Conservation (phyloP, 148 eudicot genomes). For the Dysphania ambrosioides region DNA sequence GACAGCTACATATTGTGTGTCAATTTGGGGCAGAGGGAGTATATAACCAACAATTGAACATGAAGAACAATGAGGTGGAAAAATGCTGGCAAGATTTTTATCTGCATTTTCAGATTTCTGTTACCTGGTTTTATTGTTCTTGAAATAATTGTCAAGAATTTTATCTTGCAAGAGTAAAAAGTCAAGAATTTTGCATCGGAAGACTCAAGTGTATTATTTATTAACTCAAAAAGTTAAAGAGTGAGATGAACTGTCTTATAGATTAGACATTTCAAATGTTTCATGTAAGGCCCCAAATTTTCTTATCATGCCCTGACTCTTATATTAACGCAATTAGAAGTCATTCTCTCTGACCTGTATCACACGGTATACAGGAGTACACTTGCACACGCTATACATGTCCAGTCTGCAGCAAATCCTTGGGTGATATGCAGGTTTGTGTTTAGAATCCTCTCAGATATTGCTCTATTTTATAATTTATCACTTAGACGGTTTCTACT, state of each 20-base stretch:
- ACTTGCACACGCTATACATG: conserved; percentile 68
- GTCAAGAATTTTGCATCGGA: neutral
- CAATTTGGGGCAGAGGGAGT: no score
- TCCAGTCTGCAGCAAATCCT: conserved; percentile 97
- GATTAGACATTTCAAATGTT: neutral
- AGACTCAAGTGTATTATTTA: neutral
- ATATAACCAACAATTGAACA: no score
- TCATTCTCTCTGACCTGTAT: conserved; percentile 17
- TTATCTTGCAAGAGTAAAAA: neutral
- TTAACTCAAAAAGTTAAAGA: neutral
- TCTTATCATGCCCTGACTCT: neutral
- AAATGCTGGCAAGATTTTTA: no score
- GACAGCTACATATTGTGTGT: no score
- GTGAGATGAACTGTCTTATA: neutral
- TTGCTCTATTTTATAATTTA: neutral
- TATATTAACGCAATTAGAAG: neutral
- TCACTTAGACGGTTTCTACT: neutral
- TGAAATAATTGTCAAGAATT: neutral
- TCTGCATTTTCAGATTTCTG: no score
- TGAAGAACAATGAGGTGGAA: no score
- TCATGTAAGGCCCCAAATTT: neutral
- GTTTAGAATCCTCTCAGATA: neutral
- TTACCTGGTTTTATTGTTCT: no score
- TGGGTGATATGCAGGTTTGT: conserved; percentile 96
- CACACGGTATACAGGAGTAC: conserved; percentile 56